Conservation (phyloP, 805 yeast genomes). For the Clavispora vitiphila region DNA sequence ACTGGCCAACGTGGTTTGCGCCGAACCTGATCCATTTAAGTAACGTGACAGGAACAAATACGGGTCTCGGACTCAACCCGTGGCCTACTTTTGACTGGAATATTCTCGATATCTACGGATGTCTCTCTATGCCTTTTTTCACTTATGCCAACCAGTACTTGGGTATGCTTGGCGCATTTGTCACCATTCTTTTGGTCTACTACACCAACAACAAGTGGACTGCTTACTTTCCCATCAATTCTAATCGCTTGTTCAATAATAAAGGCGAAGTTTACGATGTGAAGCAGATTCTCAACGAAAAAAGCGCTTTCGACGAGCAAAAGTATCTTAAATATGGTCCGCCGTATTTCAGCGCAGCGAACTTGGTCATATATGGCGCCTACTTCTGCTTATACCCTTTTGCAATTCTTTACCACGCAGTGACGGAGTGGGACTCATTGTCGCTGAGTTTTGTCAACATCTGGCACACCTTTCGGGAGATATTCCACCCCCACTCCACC, state of each 20-base stretch:
- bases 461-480: slow-evolving; percentile 23
- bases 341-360: slow-evolving; percentile 63
- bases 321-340: slow-evolving; percentile 56
- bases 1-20: slow-evolving; percentile 44
- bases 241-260: slow-evolving; percentile 50
- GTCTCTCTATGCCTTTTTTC: slow-evolving; percentile 40
- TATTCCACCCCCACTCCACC: slow-evolving; percentile 14
- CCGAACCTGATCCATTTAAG: slow-evolving; percentile 35
- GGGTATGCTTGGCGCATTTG: slow-evolving; percentile 31
- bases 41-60: slow-evolving; percentile 33
- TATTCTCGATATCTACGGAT: slow-evolving; percentile 30
- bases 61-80: slow-evolving; percentile 40
- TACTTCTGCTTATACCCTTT: slow-evolving; percentile 54
- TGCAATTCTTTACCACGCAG: slow-evolving; percentile 44
- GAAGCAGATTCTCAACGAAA: slow-evolving; percentile 38
- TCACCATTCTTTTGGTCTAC: slow-evolving; percentile 29
- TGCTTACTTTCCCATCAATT: slow-evolving; percentile 46
- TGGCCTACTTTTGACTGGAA: slow-evolving; percentile 43
- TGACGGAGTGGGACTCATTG: slow-evolving; percentile 43
- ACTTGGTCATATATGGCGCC: slow-evolving; percentile 54
- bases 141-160: slow-evolving; percentile 37
- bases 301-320: slow-evolving; percentile 40
- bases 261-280: slow-evolving; percentile 46
- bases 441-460: slow-evolving; percentile 33
- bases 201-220: slow-evolving; percentile 49